Base-by-base conservation (phyloP, 306 rosid genomes). In the Cucurbita moschata region DNA sequence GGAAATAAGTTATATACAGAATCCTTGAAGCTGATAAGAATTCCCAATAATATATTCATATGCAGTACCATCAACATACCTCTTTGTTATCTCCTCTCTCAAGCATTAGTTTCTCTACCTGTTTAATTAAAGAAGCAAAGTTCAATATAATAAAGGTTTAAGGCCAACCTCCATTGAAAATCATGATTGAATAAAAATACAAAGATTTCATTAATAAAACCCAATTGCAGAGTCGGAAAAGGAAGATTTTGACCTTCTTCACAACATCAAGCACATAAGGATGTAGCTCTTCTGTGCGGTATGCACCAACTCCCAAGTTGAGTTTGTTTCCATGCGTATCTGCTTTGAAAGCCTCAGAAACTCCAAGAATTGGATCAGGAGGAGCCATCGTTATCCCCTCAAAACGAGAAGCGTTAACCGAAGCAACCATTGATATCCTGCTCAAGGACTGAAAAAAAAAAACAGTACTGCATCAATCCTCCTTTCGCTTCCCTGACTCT, bases 331-430 rank as follows among this genome's bases (percentile, higher is more conserved):
- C 88, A 8, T 83, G 82, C 0, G 86, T 83, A 79, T 88, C 90
- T 2, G 99, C 97, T 79, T 57, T 89, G 71, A 89, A 94, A 23
- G 99, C 99, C 82, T 94, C 99, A n/a, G 99, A 94, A 73, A 94
- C 99, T 77, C 97, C 99, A 49, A 94, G 97, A 88, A 94, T 94
- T 53, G 99, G 99, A 85, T 94, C 97, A 8, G 99, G 96, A 58
- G 96, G 96, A 69, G 99, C 99, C 99, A 94, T 86, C 1, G 92
- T 83, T 13, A 94, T 87, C 21, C 90, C 92, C 79, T 94, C 99
- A 71, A 94, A 94, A 76, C 87, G 88, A 85, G 99, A 94, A 40
- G 81, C 86, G 70, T 91, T 88, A 53, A 86, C 90, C 0, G 92
- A 83, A 55, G 83, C 91, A 70, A 82, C 78, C 99, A 91, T 89